Evolutionary conservation across 1,139 yeast genomes (phyloP), one percentile per base, ranked within the genome.

Genomic region (Taiozyma onychis): DNA sequence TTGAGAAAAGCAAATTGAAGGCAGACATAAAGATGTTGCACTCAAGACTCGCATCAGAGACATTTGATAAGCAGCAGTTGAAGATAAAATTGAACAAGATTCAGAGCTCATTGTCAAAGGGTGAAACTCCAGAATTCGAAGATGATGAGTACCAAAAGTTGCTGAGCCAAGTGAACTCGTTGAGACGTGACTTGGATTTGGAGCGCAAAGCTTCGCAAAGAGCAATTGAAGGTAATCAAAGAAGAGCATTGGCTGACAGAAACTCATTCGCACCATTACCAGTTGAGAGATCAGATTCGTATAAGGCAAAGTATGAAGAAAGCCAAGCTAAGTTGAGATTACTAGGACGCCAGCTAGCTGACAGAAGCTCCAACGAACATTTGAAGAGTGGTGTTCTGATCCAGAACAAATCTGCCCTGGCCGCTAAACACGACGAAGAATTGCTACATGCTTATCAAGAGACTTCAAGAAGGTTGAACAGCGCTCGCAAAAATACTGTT

Each of bases 11-110:
- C 43, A 77, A 78, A 55, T 63, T 84, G 43, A 66, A 71, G n/a
- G 83, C 84, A 47, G 88, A 85, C 53, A 59, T 84, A 49, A 73
- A 75, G 35, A 68, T 83, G 57, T 66, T 85, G 13, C 85, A 82
- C 56, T 76, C 80, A 0, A 68, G 80, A 54, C 58, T 78, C 18
- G 82, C 82, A 0, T 73, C 81, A 8, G 78, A 79, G 46, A 70
- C 80, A 3, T 76, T 77, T 56, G 81, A 77, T 49, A 76, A 74
- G 51, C 77, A 78, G 52, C 75, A 70, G 39, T 57, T 75, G 47
- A 68, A 66, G 44, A 72, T 74, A n/a, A 71, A 72, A 45, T 48
- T 76, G 9, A 67, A 67, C 37, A 72, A 68, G 46, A 48, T 74
- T 41, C 67, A 62, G 46, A 63, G 62, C 43, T 57, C 69, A 2